Percentiles rank a stretch among this genome's conserved stretches.
phyloP scores from a whole-genome alignment of 2,329 filamentous ascomycete species.

The Cytospora mali region DNA sequence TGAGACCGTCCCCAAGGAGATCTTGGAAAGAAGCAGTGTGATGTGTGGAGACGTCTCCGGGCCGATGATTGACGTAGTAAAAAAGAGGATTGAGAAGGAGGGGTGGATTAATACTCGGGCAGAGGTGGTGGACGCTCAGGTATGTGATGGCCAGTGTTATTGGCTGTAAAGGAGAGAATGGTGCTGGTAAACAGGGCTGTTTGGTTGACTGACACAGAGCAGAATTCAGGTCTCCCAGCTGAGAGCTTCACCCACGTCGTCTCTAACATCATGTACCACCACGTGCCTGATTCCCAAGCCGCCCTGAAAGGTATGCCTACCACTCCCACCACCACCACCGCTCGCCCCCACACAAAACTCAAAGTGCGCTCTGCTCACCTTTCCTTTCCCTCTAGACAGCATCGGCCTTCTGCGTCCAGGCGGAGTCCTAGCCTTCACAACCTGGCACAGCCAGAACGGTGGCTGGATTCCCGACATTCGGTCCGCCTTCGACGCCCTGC shows the following conservation, averaged over 20 bases:
- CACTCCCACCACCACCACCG: too few relatives aligned
- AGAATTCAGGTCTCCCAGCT: constrained; percentile 32
- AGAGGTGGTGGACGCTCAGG: constrained; percentile 50
- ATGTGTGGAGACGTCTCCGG: constrained; percentile 53
- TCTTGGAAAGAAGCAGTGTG: constrained; percentile 48
- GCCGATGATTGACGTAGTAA: constrained; percentile 45
- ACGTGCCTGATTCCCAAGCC: constrained; percentile 34
- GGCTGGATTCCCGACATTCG: constrained; percentile 44
- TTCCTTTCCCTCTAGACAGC: constrained; percentile 33
- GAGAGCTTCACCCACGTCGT: constrained; percentile 34
- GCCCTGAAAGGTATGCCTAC: constrained; percentile 32
- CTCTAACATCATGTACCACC: constrained; percentile 35
- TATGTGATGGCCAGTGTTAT: constrained; percentile 34
- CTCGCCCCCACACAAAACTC: neutral
- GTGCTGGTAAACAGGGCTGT: neutral
- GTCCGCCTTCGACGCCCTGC: constrained; percentile 45
- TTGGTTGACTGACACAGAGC: constrained; percentile 6
- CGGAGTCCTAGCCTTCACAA: constrained; percentile 44
- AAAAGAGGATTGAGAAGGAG: constrained; percentile 42
- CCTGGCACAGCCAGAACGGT: constrained; percentile 37
- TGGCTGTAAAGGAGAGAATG: neutral
- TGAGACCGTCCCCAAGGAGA: constrained; percentile 39
- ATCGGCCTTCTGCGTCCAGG: constrained; percentile 44
- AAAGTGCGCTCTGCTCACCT: neutral
- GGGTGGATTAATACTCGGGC: constrained; percentile 51